A percentile compares a stretch with the other conserved stretches of the same genome.
Conservation (phyloP, 179 eudicot species). For the Beta macrorhiza region DNA sequence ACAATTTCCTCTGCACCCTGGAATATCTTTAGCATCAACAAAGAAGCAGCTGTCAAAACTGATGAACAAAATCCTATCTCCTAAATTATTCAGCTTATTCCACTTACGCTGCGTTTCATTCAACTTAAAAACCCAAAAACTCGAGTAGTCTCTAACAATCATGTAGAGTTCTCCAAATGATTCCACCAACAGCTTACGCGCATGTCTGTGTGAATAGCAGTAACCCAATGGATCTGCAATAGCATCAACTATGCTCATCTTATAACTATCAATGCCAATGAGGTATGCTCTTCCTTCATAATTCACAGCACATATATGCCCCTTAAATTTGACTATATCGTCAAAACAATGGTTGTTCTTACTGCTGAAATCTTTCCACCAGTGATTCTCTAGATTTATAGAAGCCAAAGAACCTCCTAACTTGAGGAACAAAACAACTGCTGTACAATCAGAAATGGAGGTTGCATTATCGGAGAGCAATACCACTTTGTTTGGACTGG, state of each 20-base stretch:
- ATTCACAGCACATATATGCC: slow-evolving; percentile 3
- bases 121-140: slow-evolving; percentile 12
- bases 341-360: not conserved
- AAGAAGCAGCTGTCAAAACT: slow-evolving; percentile 18
- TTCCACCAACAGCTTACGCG: slow-evolving; percentile 19
- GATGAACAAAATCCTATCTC: slow-evolving; percentile 12
- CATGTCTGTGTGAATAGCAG: not conserved
- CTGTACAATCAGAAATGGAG: not conserved
- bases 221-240: slow-evolving; percentile 5
- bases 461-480: not conserved
- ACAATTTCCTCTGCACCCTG: slow-evolving; percentile 22
- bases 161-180: slow-evolving; percentile 9
- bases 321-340: slow-evolving; percentile 13
- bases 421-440: slow-evolving; percentile 1
- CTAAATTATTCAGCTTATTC: slow-evolving; percentile 15
- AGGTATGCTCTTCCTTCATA: slow-evolving; percentile 19
- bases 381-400: not conserved
- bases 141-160: not conserved
- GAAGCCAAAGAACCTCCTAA: slow-evolving; percentile 1
- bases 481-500: slow-evolving; percentile 1
- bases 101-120: slow-evolving; percentile 6
- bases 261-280: not conserved
- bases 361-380: not conserved
- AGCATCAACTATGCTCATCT: not conserved
- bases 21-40: slow-evolving; percentile 3